Evolutionary conservation across 2,329 filamentous ascomycete species (phyloP), one percentile per base, ranked within the genome.

Genomic region (Claviceps quebecensis): DNA sequence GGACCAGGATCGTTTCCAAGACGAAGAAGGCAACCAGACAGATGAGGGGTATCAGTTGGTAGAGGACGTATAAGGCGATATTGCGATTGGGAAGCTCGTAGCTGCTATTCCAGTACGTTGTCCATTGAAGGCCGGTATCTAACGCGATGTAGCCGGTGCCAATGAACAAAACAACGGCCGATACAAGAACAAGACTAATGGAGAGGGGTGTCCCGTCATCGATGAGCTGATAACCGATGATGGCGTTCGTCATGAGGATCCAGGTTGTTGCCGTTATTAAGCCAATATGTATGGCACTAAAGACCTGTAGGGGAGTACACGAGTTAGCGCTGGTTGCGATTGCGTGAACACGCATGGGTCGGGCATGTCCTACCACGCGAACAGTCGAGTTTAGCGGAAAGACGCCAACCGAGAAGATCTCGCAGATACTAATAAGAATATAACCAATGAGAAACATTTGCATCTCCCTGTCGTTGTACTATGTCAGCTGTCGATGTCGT

Each of bases 61-160:
- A 98, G 8, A 97, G 76, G 13, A 95, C 88, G 65, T 98, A 98
- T 45, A 98, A 82, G 14, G 86, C 86, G 60, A 95, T 87, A 56
- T 86, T 81, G 56, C 83, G 81, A 67, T 87, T 82, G 34, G 82
- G 78, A 2, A 72, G 64, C 0, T 68, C 60, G 23, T 74, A 70
- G 54, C 81, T 85, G 36, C 70, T 69, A 55, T 84, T 68, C 73
- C 88, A 98, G 64, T 83, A 83, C 45, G 78, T 78, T 0, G 91
- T 95, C 82, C 87, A 97, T 57, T 74, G 72, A 65, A 88, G 90
- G 16, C 86, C 91, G 0, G 91, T 97, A 65, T 98, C 93, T 55
- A 98, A 83, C 13, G 89, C 86, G 62, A 98, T 94, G 67, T 96
- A 98, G 37, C 90, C 91, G 1, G 90, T 95, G 52, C 93, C 93